Evolutionary conservation across 2,329 filamentous ascomycete genomes (phyloP).

Genomic region (Microdochium trichocladiopsis): DNA sequence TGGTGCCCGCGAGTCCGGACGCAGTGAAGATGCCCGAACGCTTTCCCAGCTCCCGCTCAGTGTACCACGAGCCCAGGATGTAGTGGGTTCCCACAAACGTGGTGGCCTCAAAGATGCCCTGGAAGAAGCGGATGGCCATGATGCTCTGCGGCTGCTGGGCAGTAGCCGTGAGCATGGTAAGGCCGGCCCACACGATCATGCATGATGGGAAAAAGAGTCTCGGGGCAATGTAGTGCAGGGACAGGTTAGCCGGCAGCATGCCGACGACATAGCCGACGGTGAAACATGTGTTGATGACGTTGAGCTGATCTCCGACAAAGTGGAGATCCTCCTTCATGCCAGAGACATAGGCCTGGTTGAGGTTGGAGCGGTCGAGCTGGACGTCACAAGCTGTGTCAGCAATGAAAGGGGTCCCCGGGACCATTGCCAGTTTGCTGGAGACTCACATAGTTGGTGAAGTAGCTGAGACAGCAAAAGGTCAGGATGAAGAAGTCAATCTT

Average conservation of each 20-base stretch:
- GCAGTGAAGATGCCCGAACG: conserved; percentile 30
- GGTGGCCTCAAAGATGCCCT: conserved; percentile 28
- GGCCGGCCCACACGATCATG: conserved; percentile 23
- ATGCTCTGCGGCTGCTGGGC: conserved; percentile 23
- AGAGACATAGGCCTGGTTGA: conserved; percentile 25
- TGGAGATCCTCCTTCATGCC: conserved; percentile 24
- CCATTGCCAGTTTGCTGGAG: background rate
- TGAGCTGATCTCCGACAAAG: conserved; percentile 19
- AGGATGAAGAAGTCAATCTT: conserved; percentile 61
- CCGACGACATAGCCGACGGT: conserved; percentile 26
- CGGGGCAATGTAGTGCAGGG: conserved; percentile 26
- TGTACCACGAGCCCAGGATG: conserved; percentile 34
- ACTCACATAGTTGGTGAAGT: conserved; percentile 46
- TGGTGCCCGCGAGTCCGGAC: conserved; percentile 16
- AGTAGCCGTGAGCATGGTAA: conserved; percentile 24
- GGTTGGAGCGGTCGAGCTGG: conserved; percentile 23
- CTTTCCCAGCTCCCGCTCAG: conserved; percentile 36
- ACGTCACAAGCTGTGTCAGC: conserved; percentile 11
- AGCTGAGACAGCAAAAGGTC: conserved; percentile 54
- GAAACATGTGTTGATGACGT: conserved; percentile 22
- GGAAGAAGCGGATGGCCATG: conserved; percentile 28
- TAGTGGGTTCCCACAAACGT: conserved; percentile 37
- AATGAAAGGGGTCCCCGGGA: background rate
- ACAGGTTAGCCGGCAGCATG: conserved; percentile 26
- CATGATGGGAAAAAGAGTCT: conserved; percentile 24